Evolutionary conservation across 2,329 filamentous ascomycete genomes (phyloP), one percentile per base, ranked within the genome.

Genomic region (Zalaria sp.): DNA sequence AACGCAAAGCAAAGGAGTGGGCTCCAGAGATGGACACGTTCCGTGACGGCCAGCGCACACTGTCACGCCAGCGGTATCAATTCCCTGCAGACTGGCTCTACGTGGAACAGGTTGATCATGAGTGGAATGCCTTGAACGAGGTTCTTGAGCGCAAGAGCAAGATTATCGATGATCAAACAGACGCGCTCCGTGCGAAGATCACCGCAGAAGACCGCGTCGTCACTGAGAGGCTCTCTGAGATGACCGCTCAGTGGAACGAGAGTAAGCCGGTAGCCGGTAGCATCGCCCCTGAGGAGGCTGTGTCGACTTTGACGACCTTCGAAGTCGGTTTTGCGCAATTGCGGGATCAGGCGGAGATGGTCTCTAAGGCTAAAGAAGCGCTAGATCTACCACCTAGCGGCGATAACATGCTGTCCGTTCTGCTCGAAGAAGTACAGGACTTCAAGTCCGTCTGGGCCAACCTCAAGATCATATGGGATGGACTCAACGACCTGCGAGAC

Each of bases 401-500:
- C 0, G 85, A 94, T 51, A 83, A 82, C 40, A 79, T 81, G n/a
- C 75, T 99, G 25, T 72, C 76, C n/a, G 75, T 81, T 26, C 83
- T 95, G 5, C 71, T 96, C 10, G 89, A 96, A 58, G 91, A 99
- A 64, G 87, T 99, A 2, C 86, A 93, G 47, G 91, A 99, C 61
- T 98, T 98, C 67, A 93, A 94, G 64, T 95, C 89, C 18, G 91
- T 99, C 6, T 99, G 91, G 91, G 84, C 89, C 28, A 89, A 84
- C 38, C 68, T 99, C 39, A 89, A 86, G 25, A 93, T 88, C 4
- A 94, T 98, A 47, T 99, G 91, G 91, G 83, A 85, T 58, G 94
- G 84, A 56, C 69, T 99, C 45, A 91, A 95, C 54, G 89, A 96
- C 54, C 81, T 95, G 10, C 79, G 86, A 27, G 93, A 98, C 53